Base-by-base conservation (phyloP, 208 protist genomes). In the Phytomonas sp. region DNA sequence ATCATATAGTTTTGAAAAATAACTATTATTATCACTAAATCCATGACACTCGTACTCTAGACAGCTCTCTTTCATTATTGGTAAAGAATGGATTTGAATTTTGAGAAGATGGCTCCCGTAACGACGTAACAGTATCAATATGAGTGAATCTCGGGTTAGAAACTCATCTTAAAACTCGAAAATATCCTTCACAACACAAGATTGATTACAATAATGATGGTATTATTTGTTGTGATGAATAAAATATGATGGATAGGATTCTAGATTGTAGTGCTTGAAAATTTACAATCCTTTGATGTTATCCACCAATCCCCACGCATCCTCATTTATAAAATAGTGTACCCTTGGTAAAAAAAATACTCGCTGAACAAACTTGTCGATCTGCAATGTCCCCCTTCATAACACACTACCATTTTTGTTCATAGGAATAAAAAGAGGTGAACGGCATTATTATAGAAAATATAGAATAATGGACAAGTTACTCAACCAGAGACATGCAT, bases 381-480 rank as follows among this genome's bases (percentile, higher is more conserved):
- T 26, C 26, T 5, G 8, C 19, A 26, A 56, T 56, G 45, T 0
- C 19, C 45, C 26, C 45, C 26, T 19, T 5, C 23, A 0, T 26
- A 1, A 6, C 19, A 49, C 19, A 6, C 23, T 6, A 65, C 59
- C 37, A 6, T 56, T 40, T 0, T 6, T 65, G 6, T 45, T 4
- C 23, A 64, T 23, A 16, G 12, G 19, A 64, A 33, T 16, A 32
- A 26, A 33, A 34, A 36, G 4, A 34, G 14, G 16, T 8, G 31
- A 68, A 59, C 4, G 26, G 29, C 61, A 60, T 65, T 56, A 65
- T 4, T 65, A n/a, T 62, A 56, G 61, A 6, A 65, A 65, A 65
- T 49, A 52, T 23, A 65, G 23, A n/a, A 26, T 3, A 60, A 0
- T 40, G 23, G 14, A 23, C 1, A 23, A n/a, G 36, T 49, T 49